Percentiles rank a stretch among this genome's conserved stretches.
Evolutionary conservation across 805 yeast species (phyloP).

Genomic region (Sporopachydermia lactativora): DNA sequence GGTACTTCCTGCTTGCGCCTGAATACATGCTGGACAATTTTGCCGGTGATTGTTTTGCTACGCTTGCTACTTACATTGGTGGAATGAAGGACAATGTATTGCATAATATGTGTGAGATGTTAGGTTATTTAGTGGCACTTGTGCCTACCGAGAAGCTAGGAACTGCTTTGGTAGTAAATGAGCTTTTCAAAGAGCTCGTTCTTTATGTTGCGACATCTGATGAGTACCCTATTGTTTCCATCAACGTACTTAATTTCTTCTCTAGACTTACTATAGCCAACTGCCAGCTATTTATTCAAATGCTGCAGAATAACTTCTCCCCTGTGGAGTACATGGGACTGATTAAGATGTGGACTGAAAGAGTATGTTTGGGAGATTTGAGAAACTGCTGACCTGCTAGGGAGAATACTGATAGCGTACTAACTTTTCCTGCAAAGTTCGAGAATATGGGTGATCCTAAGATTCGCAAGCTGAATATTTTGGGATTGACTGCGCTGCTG

Average conservation of each 20-base stretch:
- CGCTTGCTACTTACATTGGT: slow-evolving; percentile 14
- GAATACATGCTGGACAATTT: slow-evolving; percentile 7
- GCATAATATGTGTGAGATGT: slow-evolving; percentile 3
- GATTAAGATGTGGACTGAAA: not conserved
- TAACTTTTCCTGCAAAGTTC: slow-evolving; percentile 10
- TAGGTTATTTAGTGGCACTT: slow-evolving; percentile 1
- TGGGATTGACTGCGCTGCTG: slow-evolving; percentile 45
- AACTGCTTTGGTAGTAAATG: not conserved
- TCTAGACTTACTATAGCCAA: not conserved
- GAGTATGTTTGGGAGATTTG: not conserved
- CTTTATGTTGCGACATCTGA: not conserved
- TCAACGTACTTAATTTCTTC: not conserved
- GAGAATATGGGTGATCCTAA: slow-evolving; percentile 59
- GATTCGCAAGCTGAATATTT: slow-evolving; percentile 49
- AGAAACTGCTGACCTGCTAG: not conserved
- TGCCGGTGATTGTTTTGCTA: slow-evolving; percentile 9
- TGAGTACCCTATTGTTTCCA: not conserved
- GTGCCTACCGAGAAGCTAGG: not conserved
- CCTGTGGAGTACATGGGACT: not conserved
- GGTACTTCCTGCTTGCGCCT: slow-evolving; percentile 19
- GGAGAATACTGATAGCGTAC: not conserved
- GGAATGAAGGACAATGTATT: slow-evolving; percentile 10
- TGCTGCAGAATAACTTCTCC: not conserved
- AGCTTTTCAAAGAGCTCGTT: not conserved
- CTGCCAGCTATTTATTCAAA: slow-evolving; percentile 1